A percentile compares a stretch with the other conserved stretches of the same genome.
These are phyloP conservation scores for Populus hybrid DNA, from an alignment of 441 rosid genomes.

Conservation along the genomic window DNA sequence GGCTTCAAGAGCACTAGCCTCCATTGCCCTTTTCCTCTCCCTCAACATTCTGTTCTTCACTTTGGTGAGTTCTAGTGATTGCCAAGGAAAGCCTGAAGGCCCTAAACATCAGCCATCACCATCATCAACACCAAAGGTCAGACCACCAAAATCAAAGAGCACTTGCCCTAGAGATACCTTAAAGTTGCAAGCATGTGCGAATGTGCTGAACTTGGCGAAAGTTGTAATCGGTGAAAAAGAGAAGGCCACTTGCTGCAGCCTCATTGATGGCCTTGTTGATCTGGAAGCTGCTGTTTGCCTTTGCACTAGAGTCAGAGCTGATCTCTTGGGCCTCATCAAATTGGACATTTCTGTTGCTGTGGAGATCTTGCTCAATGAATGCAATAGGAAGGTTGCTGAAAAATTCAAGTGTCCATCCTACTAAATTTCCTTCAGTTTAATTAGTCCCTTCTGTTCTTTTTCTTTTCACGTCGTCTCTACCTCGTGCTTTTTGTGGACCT, in stretches of 20 bases:
- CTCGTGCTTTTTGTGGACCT: neutral
- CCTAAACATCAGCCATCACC: neutral
- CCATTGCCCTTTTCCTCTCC: constrained; percentile 32
- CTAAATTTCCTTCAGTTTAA: neutral
- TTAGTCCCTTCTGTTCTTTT: too few relatives aligned
- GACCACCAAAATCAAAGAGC: constrained; percentile 11
- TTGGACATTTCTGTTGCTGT: constrained; percentile 41
- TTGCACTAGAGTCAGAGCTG: constrained; percentile 20
- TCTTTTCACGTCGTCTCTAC: neutral
- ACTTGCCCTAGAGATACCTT: constrained; percentile 64
- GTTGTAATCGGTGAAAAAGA: constrained; percentile 49
- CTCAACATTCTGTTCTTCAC: constrained; percentile 45
- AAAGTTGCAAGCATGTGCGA: constrained; percentile 63
- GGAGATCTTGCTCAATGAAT: constrained; percentile 35
- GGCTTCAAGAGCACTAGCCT: constrained; percentile 37
- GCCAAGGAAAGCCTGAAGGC: constrained; percentile 9
- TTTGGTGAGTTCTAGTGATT: constrained; percentile 38
- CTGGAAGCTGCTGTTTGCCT: constrained; percentile 59
- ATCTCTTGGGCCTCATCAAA: constrained; percentile 33
- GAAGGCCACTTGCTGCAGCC: constrained; percentile 49
- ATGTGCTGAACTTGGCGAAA: constrained; percentile 40
- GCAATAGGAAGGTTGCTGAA: neutral
- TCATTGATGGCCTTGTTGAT: constrained; percentile 46
- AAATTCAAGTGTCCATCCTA: neutral
- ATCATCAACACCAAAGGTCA: constrained; percentile 14